Evolutionary conservation across 1,139 yeast genomes (phyloP), one percentile per base, ranked within the genome.

Genomic region (Scheffersomyces segobiensis): DNA sequence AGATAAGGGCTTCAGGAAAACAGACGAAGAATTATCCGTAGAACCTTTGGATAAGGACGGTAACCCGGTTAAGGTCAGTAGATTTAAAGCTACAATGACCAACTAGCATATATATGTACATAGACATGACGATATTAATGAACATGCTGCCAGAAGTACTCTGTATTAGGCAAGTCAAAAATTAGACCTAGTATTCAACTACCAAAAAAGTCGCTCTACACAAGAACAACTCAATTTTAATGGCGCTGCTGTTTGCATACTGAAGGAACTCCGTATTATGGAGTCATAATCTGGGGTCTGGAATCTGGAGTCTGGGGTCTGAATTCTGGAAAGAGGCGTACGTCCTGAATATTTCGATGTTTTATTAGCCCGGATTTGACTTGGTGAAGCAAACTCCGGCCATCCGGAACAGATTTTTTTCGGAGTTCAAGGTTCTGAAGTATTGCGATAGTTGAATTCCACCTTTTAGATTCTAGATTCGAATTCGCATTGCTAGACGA

Each of bases 41-140:
- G 96, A 89, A 65, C 92, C 92, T 0, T 75, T 89, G n/a, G 93
- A 90, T 64, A 89, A 86, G 59, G 71, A 77, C 49, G 92, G 91
- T 0, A 83, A 85, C 56, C 86, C 87, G 0, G 65, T 82, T 14
- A 86, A 78, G 62, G 74, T 85, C 1, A 90, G 96, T 67, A 75
- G 93, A 56, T 91, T 91, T 71, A 89, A 81, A 65, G 84, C 89
- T n/a, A 87, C 89, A 20, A 58, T 71, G 58, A 54, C 50, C 26
- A 52, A 49, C 46, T 20, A 46, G 50, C 21, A 20, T 20, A n/a
- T 22, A 49, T 32, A 10, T 32, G 12, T 17, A 48, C 47, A 49
- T 32, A 21, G 18, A 52, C 18, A 10, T 32, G 42, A 20, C 50
- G n/a, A 20, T 20, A 49, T 14, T 49, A 49, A 49, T 20, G 42